These are phyloP conservation scores for Dendrothele bispora DNA, from an alignment of 768 basidiomycete genomes.

Conservation along the genomic window DNA sequence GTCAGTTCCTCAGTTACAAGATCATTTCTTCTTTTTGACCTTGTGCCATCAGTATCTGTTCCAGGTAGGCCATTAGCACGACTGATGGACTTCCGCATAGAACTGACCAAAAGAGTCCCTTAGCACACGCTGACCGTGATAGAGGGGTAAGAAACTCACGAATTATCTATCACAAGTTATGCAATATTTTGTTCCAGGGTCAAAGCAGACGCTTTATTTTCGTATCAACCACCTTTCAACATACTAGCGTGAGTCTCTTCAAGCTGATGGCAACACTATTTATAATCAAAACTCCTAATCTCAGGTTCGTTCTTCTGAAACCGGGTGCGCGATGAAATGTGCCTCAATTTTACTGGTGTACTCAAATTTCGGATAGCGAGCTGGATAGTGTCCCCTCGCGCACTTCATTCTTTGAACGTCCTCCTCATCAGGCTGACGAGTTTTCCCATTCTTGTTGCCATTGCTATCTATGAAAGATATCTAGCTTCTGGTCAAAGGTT, in stretches of 20 bases:
- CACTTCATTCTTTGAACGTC: constrained; percentile 82
- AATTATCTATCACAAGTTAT: no score
- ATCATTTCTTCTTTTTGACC: constrained; percentile 57
- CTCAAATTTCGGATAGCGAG: no score
- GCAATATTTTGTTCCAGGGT: constrained; percentile 66
- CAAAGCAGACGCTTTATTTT: constrained; percentile 87
- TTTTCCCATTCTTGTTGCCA: constrained; percentile 75
- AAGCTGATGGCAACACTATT: no score
- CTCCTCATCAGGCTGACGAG: constrained; percentile 83
- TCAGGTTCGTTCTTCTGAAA: constrained; percentile 76
- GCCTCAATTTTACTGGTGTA: no score
- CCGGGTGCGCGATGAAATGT: no score
- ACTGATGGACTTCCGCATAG: no score
- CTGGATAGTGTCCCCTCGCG: constrained; percentile 71
- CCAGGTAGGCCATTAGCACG: no score
- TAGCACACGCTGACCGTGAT: no score
- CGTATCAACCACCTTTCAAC: constrained; percentile 91
- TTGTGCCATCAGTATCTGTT: constrained; percentile 71
- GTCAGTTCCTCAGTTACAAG: constrained; percentile 64
- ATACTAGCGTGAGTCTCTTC: no score
- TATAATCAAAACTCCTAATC: no score
- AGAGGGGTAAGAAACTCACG: no score
- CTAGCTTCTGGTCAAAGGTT: constrained; percentile 49
- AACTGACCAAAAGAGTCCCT: no score
- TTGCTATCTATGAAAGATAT: constrained; percentile 79